Percentiles rank a stretch among this genome's conserved stretches.
Evolutionary conservation across 257 asterid genomes (phyloP).

Genomic region (Ocimum tenuiflorum): DNA sequence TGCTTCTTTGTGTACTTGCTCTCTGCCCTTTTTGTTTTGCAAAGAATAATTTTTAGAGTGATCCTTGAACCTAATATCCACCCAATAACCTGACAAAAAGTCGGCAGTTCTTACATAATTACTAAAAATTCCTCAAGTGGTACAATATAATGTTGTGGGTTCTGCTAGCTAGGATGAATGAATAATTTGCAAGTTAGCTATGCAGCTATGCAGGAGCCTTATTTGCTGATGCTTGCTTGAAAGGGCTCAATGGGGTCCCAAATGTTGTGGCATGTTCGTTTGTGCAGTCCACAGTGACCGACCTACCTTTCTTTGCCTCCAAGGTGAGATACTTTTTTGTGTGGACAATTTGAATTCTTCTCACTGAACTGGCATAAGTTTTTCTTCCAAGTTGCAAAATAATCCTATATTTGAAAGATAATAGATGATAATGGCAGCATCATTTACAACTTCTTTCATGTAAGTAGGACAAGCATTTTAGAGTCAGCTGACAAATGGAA

Average conservation of each 20-base stretch:
- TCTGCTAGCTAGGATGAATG: neutral
- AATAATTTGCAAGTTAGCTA: neutral
- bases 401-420: neutral
- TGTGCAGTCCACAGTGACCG: slow-evolving; percentile 69
- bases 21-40: neutral
- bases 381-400: neutral
- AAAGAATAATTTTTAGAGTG: neutral
- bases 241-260: slow-evolving; percentile 85
- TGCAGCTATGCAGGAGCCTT: slow-evolving; percentile 39
- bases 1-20: no score
- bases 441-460: neutral
- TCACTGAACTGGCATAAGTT: neutral
- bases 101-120: no score
- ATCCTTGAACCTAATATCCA: no score
- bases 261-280: slow-evolving; percentile 66
- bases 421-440: neutral
- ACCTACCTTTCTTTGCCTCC: slow-evolving; percentile 74
- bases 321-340: slow-evolving; percentile 27
- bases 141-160: neutral
- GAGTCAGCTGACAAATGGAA: neutral
- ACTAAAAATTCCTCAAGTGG: neutral
- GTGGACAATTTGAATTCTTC: neutral
- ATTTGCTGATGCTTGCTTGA: slow-evolving; percentile 84
- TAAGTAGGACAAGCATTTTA: neutral
- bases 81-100: no score